Percentiles rank a stretch among this genome's conserved stretches.
These are phyloP conservation scores for Candida railenensis DNA, from an alignment of 805 yeast genomes.

Conservation along the genomic window DNA sequence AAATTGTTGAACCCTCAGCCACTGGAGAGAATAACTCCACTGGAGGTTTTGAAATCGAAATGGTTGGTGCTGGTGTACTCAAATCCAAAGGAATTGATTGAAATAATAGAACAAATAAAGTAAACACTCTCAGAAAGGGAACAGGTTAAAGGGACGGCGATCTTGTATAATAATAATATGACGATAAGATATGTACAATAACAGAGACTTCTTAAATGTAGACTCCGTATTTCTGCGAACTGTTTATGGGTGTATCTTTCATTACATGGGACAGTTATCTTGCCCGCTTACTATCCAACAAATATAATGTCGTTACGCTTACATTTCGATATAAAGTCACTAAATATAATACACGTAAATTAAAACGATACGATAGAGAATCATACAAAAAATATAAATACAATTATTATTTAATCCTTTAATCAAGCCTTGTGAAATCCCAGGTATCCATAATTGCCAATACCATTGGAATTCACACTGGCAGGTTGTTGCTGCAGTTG, in stretches of 20 bases:
- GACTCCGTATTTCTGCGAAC: too few species aligned
- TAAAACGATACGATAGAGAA: slow-evolving; percentile 6
- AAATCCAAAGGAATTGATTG: slow-evolving; percentile 31
- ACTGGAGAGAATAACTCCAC: slow-evolving; percentile 20
- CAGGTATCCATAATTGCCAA: slow-evolving; percentile 38
- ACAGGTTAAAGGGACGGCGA: neutral
- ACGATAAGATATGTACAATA: too few species aligned
- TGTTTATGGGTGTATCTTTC: too few species aligned
- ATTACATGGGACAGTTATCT: too few species aligned
- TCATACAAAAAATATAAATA: slow-evolving; percentile 11
- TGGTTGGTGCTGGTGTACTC: slow-evolving; percentile 43
- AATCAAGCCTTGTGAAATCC: slow-evolving; percentile 24
- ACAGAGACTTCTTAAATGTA: neutral
- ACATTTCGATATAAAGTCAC: too few species aligned
- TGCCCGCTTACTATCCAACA: too few species aligned
- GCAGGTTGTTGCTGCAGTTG: neutral
- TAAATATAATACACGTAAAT: slow-evolving; percentile 3
- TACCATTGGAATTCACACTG: slow-evolving; percentile 14
- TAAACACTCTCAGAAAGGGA: neutral
- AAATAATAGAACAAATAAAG: slow-evolving; percentile 3
- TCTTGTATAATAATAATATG: neutral
- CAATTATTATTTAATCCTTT: slow-evolving; percentile 5
- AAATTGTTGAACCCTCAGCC: slow-evolving; percentile 34
- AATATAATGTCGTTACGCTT: too few species aligned
- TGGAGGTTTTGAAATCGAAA: slow-evolving; percentile 26